Evolutionary conservation across 140 eudicot species (phyloP).

Genomic region (Ambrosia hybrid): DNA sequence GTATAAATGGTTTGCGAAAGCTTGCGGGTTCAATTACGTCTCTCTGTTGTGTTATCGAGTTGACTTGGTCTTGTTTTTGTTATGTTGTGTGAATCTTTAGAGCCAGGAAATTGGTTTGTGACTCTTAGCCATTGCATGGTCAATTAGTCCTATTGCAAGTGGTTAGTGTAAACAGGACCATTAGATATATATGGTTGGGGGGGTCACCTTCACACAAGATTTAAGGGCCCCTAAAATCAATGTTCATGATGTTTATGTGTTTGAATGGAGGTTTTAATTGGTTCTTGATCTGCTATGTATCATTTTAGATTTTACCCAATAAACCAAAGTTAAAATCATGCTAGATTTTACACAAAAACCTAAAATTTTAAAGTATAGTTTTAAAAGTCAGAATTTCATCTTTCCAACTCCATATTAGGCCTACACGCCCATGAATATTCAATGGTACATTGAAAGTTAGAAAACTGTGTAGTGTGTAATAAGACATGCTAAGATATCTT

Average conservation of each 20-base stretch:
- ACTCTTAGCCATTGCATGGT: background rate
- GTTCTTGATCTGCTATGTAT: no score
- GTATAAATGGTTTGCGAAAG: background rate
- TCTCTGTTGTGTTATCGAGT: background rate
- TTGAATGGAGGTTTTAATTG: no score
- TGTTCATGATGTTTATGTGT: background rate
- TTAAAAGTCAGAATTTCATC: no score
- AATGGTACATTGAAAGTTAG: no score
- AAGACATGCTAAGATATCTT: no score
- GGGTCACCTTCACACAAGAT: constrained; percentile 2
- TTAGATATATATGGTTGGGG: background rate
- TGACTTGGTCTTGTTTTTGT: background rate
- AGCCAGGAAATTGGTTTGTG: constrained; percentile 4
- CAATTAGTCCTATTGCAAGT: background rate
- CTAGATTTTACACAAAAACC: background rate
- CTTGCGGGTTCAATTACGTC: background rate
- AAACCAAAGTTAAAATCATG: no score
- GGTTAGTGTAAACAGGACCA: background rate
- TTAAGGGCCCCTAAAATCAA: constrained; percentile 6
- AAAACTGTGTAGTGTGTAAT: no score
- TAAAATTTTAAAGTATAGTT: no score
- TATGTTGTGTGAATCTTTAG: constrained; percentile 12
- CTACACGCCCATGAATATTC: no score
- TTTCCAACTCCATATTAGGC: no score
- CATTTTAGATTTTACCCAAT: no score